Evolutionary conservation across 169 alveolate genomes (phyloP).

Genomic region (Eimeria sp.): DNA sequence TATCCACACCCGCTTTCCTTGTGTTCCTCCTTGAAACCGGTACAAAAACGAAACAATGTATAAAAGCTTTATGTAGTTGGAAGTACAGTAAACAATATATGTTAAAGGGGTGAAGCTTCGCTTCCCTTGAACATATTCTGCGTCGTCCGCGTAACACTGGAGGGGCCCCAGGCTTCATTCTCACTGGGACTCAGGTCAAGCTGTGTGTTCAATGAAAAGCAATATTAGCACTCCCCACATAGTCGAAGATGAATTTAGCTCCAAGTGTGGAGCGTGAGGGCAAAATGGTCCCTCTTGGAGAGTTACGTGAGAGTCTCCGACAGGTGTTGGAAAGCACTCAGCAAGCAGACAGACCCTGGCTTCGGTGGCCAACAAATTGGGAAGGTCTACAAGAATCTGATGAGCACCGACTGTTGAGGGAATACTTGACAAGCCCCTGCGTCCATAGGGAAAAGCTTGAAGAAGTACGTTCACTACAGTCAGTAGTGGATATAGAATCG

Average conservation of each 20-base stretch:
- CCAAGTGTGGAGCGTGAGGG: neutral
- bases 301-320: neutral
- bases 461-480: conserved; percentile 8
- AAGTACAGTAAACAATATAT: neutral
- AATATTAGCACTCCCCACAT: neutral
- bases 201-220: neutral
- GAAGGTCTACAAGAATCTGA: conserved; percentile 24
- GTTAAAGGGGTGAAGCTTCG: neutral
- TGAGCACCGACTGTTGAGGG: conserved; percentile 20
- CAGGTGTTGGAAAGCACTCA: neutral
- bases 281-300: neutral
- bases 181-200: neutral
- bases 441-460: conserved; percentile 23
- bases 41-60: neutral
- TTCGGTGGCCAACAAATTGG: conserved; percentile 64
- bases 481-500: neutral
- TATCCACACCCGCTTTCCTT: neutral
- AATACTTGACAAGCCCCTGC: conserved; percentile 24
- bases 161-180: neutral
- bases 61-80: neutral
- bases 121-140: neutral
- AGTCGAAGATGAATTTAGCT: neutral
- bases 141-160: neutral
- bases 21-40: neutral
- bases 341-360: conserved; percentile 62